Evolutionary conservation across 345 rosid genomes (phyloP), one percentile per base, ranked within the genome.

Genomic region (Trapa bicornis): DNA sequence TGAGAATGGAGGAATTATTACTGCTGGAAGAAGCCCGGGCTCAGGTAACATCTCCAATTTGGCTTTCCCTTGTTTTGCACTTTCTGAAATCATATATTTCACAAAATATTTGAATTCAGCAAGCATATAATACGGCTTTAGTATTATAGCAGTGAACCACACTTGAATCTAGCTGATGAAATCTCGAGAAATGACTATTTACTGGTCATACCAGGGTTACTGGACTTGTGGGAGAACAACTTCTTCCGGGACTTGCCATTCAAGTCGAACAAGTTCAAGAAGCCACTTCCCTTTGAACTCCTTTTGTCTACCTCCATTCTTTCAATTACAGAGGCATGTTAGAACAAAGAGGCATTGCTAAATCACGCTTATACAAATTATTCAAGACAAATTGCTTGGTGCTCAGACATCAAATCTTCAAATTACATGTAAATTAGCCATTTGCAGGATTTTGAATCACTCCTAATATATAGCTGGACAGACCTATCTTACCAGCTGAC

Each of bases 211-310:
- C 89, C 88, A 22, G 78, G 68, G 29, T 73, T 61, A 35, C 81
- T 86, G 1, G 79, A 72, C 64, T 70, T 76, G 75, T 72, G 78
- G 35, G 85, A 60, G 68, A 91, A 83, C 52, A 86, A 80, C 80
- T 87, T 91, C 86, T 89, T 91, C 53, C 82, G 73, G 65, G 96
- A 95, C 81, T 86, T 95, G 15, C 90, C 85, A 74, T 86, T 79
- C 99, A 97, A 89, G 72, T 87, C 92, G 74, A 94, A 94, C 42
- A 91, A 75, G 67, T 83, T 69, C n/a, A 85, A 79, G 67, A 89
- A 83, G 13, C 61, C 10, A 1, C 87, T 80, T 73, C 93, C 92
- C 75, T 87, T 95, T 7, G 89, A 68, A 68, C 82, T 80, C 72
- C 86, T 85, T 64, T 81, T 81, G 74, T 87, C 86, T 29, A 79